Base-by-base conservation (phyloP, 208 protist genomes). In the Trichomonas tenax region DNA sequence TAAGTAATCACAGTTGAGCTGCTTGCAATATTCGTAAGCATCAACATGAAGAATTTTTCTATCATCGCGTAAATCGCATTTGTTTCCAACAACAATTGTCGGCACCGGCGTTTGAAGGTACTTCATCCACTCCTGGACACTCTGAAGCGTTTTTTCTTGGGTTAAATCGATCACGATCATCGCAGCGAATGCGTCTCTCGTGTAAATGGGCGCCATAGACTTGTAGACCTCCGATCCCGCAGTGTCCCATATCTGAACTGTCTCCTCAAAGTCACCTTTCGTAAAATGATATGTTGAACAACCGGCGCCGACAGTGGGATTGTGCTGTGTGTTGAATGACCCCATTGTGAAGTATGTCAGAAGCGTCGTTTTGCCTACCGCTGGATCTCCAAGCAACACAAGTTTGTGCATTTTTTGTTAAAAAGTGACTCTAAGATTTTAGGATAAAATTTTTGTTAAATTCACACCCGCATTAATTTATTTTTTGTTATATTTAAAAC, bases 351-450 rank as follows among this genome's bases (percentile, higher is more conserved):
- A 72, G 26, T 72, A 72, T 72, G 58, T 72, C 58, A 72, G 26
- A 6, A 96, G 34, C 26, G 96, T 96, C 11, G 96, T 96, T 95
- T 96, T 96, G 8, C 96, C 96, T 46, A 96, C 96, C 6, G 88
- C 96, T 34, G 95, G 96, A 58, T 96, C 96, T 10, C 96, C 96
- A 14, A 96, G 96, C 9, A 96, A 38, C 4, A 96, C 96, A 36
- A 96, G n/a, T 34, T 96, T 96, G 26, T 72, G 58, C 58, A 72
- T 72, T 31, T 14, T 51, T 51, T 51, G 46, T 51, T 51, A 15
- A 51, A 51, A 51, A 51, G 46, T 51, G 46, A 51, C 46, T 15
- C 3, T 51, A 51, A 51, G 46, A 51, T 51, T 51, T 51, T 51
- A 51, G 14, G 14, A 51, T n/a, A n/a, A n/a, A n/a, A n/a, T n/a